phyloP scores from a whole-genome alignment of 2,329 filamentous ascomycete genomes.

The Pseudogymnoascus sp. region DNA sequence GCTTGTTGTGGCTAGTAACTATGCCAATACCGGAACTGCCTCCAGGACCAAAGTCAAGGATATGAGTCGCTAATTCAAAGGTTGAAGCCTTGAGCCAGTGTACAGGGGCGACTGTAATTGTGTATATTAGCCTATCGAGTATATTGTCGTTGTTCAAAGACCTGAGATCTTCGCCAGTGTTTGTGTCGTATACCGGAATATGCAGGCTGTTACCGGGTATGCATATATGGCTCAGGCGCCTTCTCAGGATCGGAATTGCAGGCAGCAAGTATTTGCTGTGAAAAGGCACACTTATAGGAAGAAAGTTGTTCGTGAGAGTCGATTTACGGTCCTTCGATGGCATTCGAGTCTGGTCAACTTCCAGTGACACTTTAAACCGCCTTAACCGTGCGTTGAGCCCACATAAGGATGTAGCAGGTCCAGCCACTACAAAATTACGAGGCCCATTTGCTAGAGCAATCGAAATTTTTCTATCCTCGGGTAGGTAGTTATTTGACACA shows the following conservation, averaged over 20 bases:
- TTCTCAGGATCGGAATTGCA: constrained; percentile 21
- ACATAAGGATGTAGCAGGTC: constrained; percentile 25
- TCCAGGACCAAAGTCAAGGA: constrained; percentile 30
- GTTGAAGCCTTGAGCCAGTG: constrained; percentile 24
- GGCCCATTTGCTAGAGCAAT: constrained; percentile 27
- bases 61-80: constrained; percentile 27
- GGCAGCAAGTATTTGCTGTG: constrained; percentile 31
- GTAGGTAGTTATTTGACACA: constrained; percentile 23
- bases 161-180: constrained; percentile 26
- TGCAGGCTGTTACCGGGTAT: constrained; percentile 38
- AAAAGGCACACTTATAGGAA: constrained; percentile 36
- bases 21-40: constrained; percentile 25
- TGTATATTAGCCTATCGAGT: constrained; percentile 19
- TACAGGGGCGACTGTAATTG: constrained; percentile 24
- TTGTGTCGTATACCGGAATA: constrained; percentile 29
- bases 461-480: constrained; percentile 20
- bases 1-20: constrained; percentile 25
- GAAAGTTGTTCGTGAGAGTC: constrained; percentile 25
- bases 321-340: constrained; percentile 29
- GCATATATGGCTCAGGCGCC: constrained; percentile 19
- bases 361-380: constrained; percentile 20
- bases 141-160: constrained; percentile 15
- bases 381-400: constrained; percentile 25
- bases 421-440: constrained; percentile 28
- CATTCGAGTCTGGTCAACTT: constrained; percentile 24